Base-by-base conservation (phyloP, 176 grass and related monocot genomes). In the Aegilops umbellulata region DNA sequence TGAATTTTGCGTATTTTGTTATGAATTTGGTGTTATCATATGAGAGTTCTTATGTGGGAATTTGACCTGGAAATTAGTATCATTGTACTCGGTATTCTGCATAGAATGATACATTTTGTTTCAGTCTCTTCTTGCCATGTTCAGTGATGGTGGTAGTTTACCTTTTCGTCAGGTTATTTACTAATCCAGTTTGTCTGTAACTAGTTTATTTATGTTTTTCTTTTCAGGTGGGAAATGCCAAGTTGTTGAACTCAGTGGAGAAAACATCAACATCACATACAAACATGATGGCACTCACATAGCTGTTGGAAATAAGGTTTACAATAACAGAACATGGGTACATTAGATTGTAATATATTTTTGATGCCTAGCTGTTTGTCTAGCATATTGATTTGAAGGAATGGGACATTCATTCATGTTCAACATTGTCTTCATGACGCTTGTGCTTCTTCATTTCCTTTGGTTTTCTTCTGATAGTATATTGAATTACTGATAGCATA, bases 221-320 rank as follows among this genome's bases (percentile, higher is more conserved):
- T 89, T 76, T 81, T 30, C 74, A 99, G 97, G 97, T 94, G 97
- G 94, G 86, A 99, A 99, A 88, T 90, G 90, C 69, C 97, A 96
- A 90, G 79, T 67, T 86, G 92, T 94, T 68, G 97, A 99, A 86
- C 97, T 99, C 82, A 99, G 90, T 78, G 97, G 97, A 82, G 97
- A 99, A 84, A 99, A 99, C 74, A 99, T 99, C 84, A 99, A 99
- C 85, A 99, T 99, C 83, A 92, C 97, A 35, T 99, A 96, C 79
- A 99, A 94, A 90, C 97, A 90, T 85, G 97, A 96, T 78, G 94
- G 92, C 10, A 94, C 90, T 89, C 64, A 96, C 72, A 91, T 99
- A 90, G 97, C 97, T 92, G 97, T 99, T 83, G 97, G 97, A 77
- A 99, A 99, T 81, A 99, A 95, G 97, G 97, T 99, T 85, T 77